Percentiles rank a stretch among this genome's conserved stretches.
These are phyloP conservation scores for Cyberlindnera petersonii DNA, from an alignment of 805 yeast species.

Conservation along the genomic window DNA sequence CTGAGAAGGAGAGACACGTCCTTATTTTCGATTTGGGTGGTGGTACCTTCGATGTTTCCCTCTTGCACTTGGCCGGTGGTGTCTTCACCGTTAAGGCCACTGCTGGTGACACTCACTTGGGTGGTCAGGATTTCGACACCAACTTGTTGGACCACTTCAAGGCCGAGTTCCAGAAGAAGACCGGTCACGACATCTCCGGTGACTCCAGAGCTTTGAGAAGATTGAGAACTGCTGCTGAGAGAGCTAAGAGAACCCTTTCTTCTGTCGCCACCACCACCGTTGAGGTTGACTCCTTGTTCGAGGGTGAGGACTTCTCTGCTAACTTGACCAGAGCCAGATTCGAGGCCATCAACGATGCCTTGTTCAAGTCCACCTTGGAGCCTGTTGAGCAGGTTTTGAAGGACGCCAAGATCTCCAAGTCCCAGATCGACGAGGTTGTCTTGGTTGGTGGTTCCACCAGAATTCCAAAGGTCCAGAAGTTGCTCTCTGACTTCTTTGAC, in stretches of 20 bases:
- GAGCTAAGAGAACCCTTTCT: slow-evolving; percentile 97
- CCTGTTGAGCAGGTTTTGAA: slow-evolving; percentile 95
- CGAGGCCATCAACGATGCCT: slow-evolving; percentile 90
- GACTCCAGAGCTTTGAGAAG: slow-evolving; percentile 97
- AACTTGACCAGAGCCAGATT: slow-evolving; percentile 96
- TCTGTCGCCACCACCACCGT: slow-evolving; percentile 94
- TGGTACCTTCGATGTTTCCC: slow-evolving; percentile 97
- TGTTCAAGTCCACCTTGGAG: slow-evolving; percentile 89
- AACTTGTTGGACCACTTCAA: slow-evolving; percentile 91
- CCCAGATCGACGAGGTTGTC: slow-evolving; percentile 89
- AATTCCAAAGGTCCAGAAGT: slow-evolving; percentile 96
- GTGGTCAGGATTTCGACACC: slow-evolving; percentile 99
- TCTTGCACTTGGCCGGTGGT: slow-evolving; percentile 91
- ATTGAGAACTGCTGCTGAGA: slow-evolving; percentile 98
- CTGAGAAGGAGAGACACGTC: slow-evolving; percentile 80
- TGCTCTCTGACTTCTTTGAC: slow-evolving; percentile 90
- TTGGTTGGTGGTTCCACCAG: slow-evolving; percentile 98
- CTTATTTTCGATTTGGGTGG: slow-evolving; percentile 96
- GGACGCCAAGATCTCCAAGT: slow-evolving; percentile 83
- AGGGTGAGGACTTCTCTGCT: slow-evolving; percentile 93
- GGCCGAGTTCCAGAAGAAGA: slow-evolving; percentile 93
- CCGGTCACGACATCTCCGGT: slow-evolving; percentile 81
- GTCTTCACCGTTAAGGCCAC: slow-evolving; percentile 96
- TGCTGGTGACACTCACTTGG: slow-evolving; percentile 99
- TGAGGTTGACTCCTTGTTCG: slow-evolving; percentile 92